phyloP scores from a whole-genome alignment of 805 yeast genomes.

The Lipomyces sp. region DNA sequence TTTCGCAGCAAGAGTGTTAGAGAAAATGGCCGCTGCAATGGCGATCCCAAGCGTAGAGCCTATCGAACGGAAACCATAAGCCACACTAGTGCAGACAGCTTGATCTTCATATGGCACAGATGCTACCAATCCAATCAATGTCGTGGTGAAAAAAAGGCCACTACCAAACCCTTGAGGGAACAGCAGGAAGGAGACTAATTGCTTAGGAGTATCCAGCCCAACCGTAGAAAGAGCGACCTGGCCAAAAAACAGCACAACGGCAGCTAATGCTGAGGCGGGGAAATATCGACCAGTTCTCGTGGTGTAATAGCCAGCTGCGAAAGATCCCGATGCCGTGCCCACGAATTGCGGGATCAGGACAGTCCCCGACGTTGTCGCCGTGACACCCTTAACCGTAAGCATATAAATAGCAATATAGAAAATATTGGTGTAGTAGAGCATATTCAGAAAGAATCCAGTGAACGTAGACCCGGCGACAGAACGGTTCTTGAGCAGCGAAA shows the following conservation, averaged over 20 bases:
- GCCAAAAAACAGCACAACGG: slow-evolving; percentile 56
- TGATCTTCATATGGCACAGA: slow-evolving; percentile 70
- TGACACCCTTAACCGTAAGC: slow-evolving; percentile 57
- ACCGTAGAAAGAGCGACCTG: slow-evolving; percentile 45
- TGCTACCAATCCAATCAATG: slow-evolving; percentile 74
- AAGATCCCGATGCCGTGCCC: slow-evolving; percentile 69
- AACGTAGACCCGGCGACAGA: slow-evolving; percentile 69
- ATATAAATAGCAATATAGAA: slow-evolving; percentile 74
- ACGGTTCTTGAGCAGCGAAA: slow-evolving; percentile 57
- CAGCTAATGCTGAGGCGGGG: slow-evolving; percentile 51
- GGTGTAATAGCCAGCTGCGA: slow-evolving; percentile 70
- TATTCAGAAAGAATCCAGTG: slow-evolving; percentile 71
- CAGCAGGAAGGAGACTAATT: slow-evolving; percentile 50
- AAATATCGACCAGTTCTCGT: slow-evolving; percentile 68
- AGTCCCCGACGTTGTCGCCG: slow-evolving; percentile 62
- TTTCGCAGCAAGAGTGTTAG: slow-evolving; percentile 46
- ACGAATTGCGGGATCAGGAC: slow-evolving; percentile 60
- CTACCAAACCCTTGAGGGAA: slow-evolving; percentile 65
- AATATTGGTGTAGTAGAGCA: slow-evolving; percentile 65
- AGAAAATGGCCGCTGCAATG: slow-evolving; percentile 61
- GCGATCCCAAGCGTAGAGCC: slow-evolving; percentile 84
- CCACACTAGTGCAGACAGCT: slow-evolving; percentile 86
- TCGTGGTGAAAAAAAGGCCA: slow-evolving; percentile 68
- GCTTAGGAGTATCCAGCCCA: slow-evolving; percentile 32
- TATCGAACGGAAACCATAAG: slow-evolving; percentile 82